Conservation (phyloP, 139 green algal species). For the Chlamydomonas schloesseri region DNA sequence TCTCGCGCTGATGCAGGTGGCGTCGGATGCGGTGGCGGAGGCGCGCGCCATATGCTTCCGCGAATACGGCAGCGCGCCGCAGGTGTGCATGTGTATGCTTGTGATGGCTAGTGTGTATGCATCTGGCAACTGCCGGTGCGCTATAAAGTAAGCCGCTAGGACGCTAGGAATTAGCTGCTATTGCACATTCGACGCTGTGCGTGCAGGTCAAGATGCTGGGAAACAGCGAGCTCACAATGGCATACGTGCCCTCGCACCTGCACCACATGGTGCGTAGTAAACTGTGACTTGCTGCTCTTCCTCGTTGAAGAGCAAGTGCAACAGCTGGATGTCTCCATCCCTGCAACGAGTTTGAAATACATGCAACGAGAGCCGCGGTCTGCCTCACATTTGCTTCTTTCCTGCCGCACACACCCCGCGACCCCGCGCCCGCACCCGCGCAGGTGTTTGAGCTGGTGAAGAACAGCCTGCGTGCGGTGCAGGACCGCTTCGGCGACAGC, state of each 20-base stretch:
- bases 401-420: no score
- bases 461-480: slow-evolving; percentile 92
- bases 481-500: slow-evolving; percentile 27
- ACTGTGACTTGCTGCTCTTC: no score
- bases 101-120: slow-evolving; percentile 3
- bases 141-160: no score
- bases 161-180: no score
- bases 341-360: no score
- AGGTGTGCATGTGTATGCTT: slow-evolving; percentile 56
- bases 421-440: no score
- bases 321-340: no score
- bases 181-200: no score
- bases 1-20: no score
- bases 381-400: no score
- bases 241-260: slow-evolving; percentile 95
- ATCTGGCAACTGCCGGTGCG: neutral
- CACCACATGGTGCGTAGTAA: slow-evolving; percentile 92
- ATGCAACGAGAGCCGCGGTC: no score
- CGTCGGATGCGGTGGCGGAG: slow-evolving; percentile 90
- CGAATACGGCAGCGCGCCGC: slow-evolving; percentile 75
- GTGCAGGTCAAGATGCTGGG: slow-evolving; percentile 78
- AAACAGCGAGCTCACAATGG: slow-evolving; percentile 87
- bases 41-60: slow-evolving; percentile 93
- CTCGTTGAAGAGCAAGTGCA: no score
- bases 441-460: slow-evolving; percentile 88